A percentile compares a stretch with the other conserved stretches of the same genome.
These are phyloP conservation scores for Ceratobasidium sp. DNA, from an alignment of 1,284 basidiomycete genomes.

Conservation along the genomic window DNA sequence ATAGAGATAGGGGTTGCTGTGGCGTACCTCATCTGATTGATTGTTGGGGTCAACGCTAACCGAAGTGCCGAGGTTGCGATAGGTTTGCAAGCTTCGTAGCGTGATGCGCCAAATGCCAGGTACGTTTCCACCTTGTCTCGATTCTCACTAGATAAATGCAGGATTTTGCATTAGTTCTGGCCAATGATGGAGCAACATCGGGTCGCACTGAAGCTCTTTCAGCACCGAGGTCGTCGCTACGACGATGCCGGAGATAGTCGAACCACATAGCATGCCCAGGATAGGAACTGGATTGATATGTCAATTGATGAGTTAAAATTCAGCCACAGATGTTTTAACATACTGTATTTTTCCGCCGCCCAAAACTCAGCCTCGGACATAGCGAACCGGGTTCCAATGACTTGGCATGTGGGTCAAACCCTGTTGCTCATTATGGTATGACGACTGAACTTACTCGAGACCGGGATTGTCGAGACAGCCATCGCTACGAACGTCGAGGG, in stretches of 20 bases:
- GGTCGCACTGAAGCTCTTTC: constrained; percentile 66
- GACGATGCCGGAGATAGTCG: constrained; percentile 74
- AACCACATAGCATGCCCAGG: constrained; percentile 85
- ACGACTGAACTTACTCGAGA: constrained; percentile 60
- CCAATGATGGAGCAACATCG: background rate
- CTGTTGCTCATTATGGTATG: background rate
- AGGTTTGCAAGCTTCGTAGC: constrained; percentile 78
- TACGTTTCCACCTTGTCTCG: constrained; percentile 81
- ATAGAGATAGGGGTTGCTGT: background rate
- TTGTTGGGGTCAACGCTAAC: constrained; percentile 75
- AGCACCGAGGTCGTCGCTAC: constrained; percentile 69
- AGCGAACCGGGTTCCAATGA: constrained; percentile 75
- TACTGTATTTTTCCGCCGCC: constrained; percentile 80
- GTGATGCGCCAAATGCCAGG: constrained; percentile 77
- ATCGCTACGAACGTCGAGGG: constrained; percentile 69
- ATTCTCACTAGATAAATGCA: constrained; percentile 71
- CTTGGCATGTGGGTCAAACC: background rate
- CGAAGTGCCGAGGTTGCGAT: constrained; percentile 77
- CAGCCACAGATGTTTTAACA: constrained; percentile 45
- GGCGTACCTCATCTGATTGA: constrained; percentile 81
- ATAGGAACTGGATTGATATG: constrained; percentile 65
- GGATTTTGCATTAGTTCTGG: background rate
- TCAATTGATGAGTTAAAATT: constrained; percentile 2
- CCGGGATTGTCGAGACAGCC: constrained; percentile 76
- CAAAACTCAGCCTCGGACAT: constrained; percentile 80